Percentiles rank a stretch among this genome's conserved stretches.
phyloP scores from a whole-genome alignment of 2,329 filamentous ascomycete genomes.

The Claviceps spartinae region DNA sequence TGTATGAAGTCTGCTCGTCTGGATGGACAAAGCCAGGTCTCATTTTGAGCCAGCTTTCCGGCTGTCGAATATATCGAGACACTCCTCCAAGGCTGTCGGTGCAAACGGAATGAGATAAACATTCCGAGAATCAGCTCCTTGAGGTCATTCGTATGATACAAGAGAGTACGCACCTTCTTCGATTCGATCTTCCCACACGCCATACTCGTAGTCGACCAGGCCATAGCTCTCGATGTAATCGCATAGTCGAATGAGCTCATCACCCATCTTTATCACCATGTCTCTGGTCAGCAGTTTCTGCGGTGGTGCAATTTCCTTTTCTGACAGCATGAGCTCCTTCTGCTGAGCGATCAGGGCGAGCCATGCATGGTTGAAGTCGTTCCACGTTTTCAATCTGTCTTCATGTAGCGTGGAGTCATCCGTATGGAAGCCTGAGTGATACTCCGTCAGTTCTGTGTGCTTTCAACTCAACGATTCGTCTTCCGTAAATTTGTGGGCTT shows the following conservation, averaged over 20 bases:
- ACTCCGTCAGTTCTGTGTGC: neutral
- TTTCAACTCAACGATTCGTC: neutral
- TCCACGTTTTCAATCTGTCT: conserved; percentile 76
- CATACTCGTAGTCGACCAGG: conserved; percentile 95
- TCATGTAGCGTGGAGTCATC: conserved; percentile 66
- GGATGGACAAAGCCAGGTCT: neutral
- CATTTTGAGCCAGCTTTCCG: neutral
- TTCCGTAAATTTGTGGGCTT: too few species aligned
- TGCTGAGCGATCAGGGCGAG: conserved; percentile 71
- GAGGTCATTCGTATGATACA: neutral
- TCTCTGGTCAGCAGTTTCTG: conserved; percentile 55
- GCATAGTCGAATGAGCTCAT: conserved; percentile 68
- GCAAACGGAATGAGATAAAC: neutral
- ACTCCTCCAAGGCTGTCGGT: conserved; percentile 2
- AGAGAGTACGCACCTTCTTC: conserved; percentile 49
- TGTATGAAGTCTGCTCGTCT: too few species aligned
- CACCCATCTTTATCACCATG: conserved; percentile 64
- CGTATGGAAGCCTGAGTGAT: conserved; percentile 53
- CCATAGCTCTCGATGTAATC: conserved; percentile 81
- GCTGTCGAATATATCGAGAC: conserved; percentile 4
- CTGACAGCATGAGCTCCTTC: conserved; percentile 56
- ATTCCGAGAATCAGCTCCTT: neutral
- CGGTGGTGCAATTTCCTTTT: conserved; percentile 40
- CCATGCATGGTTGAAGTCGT: conserved; percentile 91
- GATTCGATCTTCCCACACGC: conserved; percentile 90